These are phyloP conservation scores for Monosporascus ibericus DNA, from an alignment of 2,329 filamentous ascomycete species.

Conservation along the genomic window DNA sequence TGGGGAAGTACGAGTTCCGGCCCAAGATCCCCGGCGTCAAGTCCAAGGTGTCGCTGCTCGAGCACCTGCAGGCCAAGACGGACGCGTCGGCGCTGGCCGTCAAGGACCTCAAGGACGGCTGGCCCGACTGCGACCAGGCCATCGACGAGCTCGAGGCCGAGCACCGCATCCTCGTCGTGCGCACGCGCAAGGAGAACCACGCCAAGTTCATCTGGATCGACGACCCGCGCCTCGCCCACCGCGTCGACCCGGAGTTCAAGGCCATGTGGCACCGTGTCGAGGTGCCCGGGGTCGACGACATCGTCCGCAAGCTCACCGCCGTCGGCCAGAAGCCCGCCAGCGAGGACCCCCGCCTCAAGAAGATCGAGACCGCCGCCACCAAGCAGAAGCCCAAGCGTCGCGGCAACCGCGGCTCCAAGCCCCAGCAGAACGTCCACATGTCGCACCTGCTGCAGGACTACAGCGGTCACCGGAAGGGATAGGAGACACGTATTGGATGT, in stretches of 20 bases:
- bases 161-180: conserved; percentile 76
- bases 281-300: conserved; percentile 68
- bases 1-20: conserved; percentile 74
- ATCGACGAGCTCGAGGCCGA: conserved; percentile 72
- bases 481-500: background rate
- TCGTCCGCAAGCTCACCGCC: conserved; percentile 65
- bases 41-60: conserved; percentile 69
- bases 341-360: conserved; percentile 63
- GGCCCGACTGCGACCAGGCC: conserved; percentile 75
- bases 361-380: conserved; percentile 41
- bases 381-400: conserved; percentile 71
- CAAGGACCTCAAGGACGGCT: conserved; percentile 92
- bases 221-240: conserved; percentile 68
- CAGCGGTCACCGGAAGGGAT: background rate
- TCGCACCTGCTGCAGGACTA: conserved; percentile 63
- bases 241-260: conserved; percentile 77
- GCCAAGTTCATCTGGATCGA: conserved; percentile 86
- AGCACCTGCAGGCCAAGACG: conserved; percentile 72
- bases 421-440: conserved; percentile 88
- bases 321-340: conserved; percentile 80
- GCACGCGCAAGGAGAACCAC: conserved; percentile 87
- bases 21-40: conserved; percentile 77
- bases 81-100: conserved; percentile 77
- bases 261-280: conserved; percentile 76
- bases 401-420: conserved; percentile 60